Evolutionary conservation across 257 asterid species (phyloP).

Genomic region (Fraxinus excelsior): DNA sequence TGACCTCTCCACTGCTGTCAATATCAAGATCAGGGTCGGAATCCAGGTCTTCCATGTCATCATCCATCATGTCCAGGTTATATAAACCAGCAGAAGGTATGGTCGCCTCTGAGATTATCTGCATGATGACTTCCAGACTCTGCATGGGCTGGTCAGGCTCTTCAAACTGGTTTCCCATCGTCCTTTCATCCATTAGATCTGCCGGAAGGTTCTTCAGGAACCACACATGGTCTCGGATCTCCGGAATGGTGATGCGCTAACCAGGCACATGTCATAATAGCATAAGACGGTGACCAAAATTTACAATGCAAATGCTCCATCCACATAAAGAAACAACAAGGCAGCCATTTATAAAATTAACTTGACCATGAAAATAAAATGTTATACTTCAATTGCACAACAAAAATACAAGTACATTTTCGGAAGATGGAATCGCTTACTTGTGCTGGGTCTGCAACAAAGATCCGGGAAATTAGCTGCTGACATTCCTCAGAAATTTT

Average conservation of each 20-base stretch:
- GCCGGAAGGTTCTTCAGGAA: conserved; percentile 89
- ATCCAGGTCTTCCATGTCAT: conserved; percentile 84
- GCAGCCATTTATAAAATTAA: background rate
- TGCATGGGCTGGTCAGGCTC: conserved; percentile 97
- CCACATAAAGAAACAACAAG: background rate
- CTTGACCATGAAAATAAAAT: background rate
- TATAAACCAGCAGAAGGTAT: conserved; percentile 77
- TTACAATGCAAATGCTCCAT: background rate
- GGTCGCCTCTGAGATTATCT: conserved; percentile 89
- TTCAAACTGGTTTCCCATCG: conserved; percentile 59
- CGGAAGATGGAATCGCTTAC: conserved; percentile 38
- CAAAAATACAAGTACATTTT: background rate
- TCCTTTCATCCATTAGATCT: conserved; percentile 75
- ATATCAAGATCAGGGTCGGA: conserved; percentile 90
- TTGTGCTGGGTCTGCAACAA: conserved; percentile 66
- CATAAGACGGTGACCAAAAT: conserved; percentile 4
- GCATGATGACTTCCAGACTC: conserved; percentile 82
- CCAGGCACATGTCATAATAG: conserved; percentile 7
- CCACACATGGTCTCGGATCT: conserved; percentile 76
- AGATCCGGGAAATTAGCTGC: conserved; percentile 69
- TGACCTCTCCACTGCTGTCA: conserved; percentile 97
- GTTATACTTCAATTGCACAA: background rate
- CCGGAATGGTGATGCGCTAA: conserved; percentile 87
- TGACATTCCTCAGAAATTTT: conserved; percentile 66
- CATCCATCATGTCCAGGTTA: conserved; percentile 81